phyloP scores from a whole-genome alignment of 495 filamentous ascomycete species.

The Trichoderma parareesei region DNA sequence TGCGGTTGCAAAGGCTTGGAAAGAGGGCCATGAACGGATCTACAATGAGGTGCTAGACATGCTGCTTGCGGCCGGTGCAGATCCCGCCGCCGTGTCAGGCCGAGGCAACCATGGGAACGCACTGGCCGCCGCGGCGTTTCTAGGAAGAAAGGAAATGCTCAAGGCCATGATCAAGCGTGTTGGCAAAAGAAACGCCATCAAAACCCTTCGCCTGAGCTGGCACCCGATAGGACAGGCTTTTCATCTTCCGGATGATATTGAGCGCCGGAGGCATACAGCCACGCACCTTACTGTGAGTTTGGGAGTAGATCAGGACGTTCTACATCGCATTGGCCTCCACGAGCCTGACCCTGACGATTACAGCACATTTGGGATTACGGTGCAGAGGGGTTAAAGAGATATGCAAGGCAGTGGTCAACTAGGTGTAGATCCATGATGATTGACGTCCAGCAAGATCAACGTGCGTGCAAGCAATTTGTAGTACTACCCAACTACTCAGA shows the following conservation, averaged over 20 bases:
- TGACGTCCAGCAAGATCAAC: no score
- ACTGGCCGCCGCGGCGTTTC: not conserved
- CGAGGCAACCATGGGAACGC: not conserved
- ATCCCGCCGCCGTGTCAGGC: not conserved
- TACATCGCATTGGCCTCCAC: not conserved
- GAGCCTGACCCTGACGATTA: no score
- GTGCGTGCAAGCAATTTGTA: no score
- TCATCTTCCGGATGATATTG: not conserved
- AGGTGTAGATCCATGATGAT: no score
- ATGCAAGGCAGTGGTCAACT: no score
- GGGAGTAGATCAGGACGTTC: not conserved
- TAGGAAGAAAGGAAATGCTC: not conserved
- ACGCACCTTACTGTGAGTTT: not conserved
- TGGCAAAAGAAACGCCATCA: not conserved
- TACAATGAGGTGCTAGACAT: not conserved
- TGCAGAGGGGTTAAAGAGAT: no score
- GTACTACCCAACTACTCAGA: no score
- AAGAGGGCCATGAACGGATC: no score
- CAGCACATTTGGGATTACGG: no score
- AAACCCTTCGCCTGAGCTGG: not conserved
- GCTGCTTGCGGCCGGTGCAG: not conserved
- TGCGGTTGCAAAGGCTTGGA: not conserved
- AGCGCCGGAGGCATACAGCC: not conserved
- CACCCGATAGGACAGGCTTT: no score
- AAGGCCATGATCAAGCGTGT: not conserved